Conservation (phyloP, 2,329 filamentous ascomycete genomes). For the Colletotrichum sp. region DNA sequence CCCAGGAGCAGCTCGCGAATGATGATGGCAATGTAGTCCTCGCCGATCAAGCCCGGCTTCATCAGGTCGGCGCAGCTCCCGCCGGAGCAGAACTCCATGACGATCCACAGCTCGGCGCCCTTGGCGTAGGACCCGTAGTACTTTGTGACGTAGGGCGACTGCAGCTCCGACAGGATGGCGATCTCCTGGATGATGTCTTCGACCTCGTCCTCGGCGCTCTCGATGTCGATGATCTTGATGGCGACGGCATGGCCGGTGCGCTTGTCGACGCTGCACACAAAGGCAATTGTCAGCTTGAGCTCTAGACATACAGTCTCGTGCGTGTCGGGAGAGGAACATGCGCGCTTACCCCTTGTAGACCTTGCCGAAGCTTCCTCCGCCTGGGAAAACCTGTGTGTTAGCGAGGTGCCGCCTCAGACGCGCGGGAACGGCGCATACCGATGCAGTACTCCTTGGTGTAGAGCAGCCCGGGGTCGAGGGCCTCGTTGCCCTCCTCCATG, state of each 20-base stretch:
- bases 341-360: constrained; percentile 88
- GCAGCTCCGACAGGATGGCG: constrained; percentile 92
- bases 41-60: constrained; percentile 88
- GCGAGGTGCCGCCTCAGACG: not conserved
- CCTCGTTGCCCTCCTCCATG: constrained; percentile 53
- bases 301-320: not conserved
- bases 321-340: not conserved
- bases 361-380: constrained; percentile 96
- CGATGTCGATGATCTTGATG: constrained; percentile 98
- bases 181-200: constrained; percentile 99
- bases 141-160: constrained; percentile 95
- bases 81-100: constrained; percentile 99
- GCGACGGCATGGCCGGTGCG: constrained; percentile 91
- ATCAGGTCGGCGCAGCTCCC: constrained; percentile 95
- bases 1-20: constrained; percentile 88
- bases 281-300: constrained; percentile 1
- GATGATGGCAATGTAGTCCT: constrained; percentile 98
- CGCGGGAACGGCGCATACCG: constrained; percentile 54
- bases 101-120: constrained; percentile 96
- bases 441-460: constrained; percentile 95
- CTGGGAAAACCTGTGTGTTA: constrained; percentile 46
- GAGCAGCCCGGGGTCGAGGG: constrained; percentile 83
- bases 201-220: constrained; percentile 98
- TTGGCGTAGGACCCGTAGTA: constrained; percentile 98
- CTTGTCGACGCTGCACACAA: constrained; percentile 79